Base-by-base conservation (phyloP, 140 eudicot genomes). In the Bidens hawaiensis region DNA sequence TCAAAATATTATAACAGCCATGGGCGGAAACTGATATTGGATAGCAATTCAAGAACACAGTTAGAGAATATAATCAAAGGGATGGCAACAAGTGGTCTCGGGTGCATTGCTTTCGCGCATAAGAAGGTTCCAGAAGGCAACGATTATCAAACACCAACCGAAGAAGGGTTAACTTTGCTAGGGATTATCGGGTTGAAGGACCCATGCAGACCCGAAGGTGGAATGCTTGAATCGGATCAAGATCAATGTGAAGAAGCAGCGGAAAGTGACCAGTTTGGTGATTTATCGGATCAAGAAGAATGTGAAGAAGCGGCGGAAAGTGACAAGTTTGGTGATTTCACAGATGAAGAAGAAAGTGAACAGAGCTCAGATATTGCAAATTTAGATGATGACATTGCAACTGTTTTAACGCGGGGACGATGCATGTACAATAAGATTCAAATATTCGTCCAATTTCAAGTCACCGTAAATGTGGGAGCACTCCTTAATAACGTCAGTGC, bases 41-140 rank as follows among this genome's bases (percentile, higher is more conserved):
- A 75, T 58, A 72, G 59, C 5, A 26, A 33, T 0, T 62, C 62
- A 14, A 76, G 77, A 53, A 45, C 14, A 46, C 49, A n/a, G 4
- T 41, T 88, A 48, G 68, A 72, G 56, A 60, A 47, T 13, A 71
- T 65, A 11, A 82, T 88, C 25, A 61, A 71, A 70, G 89, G 81
- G 22, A 83, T 86, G 90, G 88, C 87, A 2, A 81, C 83, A 6
- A 67, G 78, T 19, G 69, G 90, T 36, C 80, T 85, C 10, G 66
- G 84, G 21, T 88, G 94, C 68, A 75, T 88, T 9, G 96, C 87
- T 10, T 84, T 88, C 40, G 90, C 94, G 28, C 85, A 82, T 51
- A 82, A 62, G 19, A 38, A 24, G 0, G 36, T 2, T 31, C 36
- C 8, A 49, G 68, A 38, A 5, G 48, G 30, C 30, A 61, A 30